Conservation (phyloP, 2,329 filamentous ascomycete genomes). For the Trichoderma guizhouense region DNA sequence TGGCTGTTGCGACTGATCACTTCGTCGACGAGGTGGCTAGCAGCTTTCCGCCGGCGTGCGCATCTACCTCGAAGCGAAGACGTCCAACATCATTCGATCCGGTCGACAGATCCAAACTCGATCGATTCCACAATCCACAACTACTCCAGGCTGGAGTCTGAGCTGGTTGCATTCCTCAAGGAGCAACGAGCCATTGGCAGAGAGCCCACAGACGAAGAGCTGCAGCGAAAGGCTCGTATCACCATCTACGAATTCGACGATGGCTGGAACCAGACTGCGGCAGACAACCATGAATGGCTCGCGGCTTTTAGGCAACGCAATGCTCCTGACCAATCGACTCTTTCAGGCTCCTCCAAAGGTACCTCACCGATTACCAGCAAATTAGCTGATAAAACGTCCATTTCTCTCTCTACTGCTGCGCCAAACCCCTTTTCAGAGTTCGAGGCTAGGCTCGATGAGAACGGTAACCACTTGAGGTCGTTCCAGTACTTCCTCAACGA, state of each 20-base stretch:
- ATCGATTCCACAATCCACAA: constrained; percentile 61
- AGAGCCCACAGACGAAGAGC: constrained; percentile 50
- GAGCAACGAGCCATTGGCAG: constrained; percentile 43
- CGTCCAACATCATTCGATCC: constrained; percentile 45
- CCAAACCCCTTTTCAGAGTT: constrained; percentile 9
- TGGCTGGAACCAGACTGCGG: constrained; percentile 61
- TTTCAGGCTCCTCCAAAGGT: background rate
- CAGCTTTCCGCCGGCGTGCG: constrained; percentile 53
- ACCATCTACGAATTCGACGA: constrained; percentile 63
- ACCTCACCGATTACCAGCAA: background rate
- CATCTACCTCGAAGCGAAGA: constrained; percentile 57
- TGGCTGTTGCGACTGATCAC: constrained; percentile 55
- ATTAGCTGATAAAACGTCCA: background rate
- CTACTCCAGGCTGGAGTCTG: constrained; percentile 53
- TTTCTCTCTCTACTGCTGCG: background rate
- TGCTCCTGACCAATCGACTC: constrained; percentile 20
- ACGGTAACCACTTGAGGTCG: constrained; percentile 19
- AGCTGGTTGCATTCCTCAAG: constrained; percentile 52
- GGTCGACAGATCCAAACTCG: constrained; percentile 51
- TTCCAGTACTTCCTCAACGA: constrained; percentile 53
- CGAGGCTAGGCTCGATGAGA: background rate
- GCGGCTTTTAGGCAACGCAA: constrained; percentile 51
- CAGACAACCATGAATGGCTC: constrained; percentile 55
- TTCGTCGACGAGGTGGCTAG: constrained; percentile 52
- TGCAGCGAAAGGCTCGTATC: constrained; percentile 56